Evolutionary conservation across 306 rosid species (phyloP).

Genomic region (Prunus campanulata): DNA sequence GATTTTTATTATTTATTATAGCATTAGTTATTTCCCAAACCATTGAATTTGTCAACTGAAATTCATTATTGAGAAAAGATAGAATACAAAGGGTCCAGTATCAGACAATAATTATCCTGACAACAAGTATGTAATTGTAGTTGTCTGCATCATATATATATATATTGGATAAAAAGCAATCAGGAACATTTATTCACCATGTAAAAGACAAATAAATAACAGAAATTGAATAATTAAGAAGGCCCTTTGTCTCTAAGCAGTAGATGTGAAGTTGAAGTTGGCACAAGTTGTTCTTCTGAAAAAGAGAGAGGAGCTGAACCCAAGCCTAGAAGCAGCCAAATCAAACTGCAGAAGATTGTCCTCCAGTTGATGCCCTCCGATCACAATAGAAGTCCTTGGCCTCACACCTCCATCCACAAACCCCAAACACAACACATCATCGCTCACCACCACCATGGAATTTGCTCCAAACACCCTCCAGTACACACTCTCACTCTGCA

Average conservation of each 20-base stretch:
- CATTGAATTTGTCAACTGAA: too few relatives aligned
- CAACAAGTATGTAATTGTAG: too few relatives aligned
- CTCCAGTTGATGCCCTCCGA: constrained; percentile 61
- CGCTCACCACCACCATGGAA: constrained; percentile 48
- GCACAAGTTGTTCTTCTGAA: constrained; percentile 39
- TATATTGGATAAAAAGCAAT: too few relatives aligned
- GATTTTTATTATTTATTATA: too few relatives aligned
- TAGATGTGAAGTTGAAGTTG: constrained; percentile 49
- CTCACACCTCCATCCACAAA: constrained; percentile 53
- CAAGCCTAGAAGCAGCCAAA: constrained; percentile 48
- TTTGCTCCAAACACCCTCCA: constrained; percentile 60
- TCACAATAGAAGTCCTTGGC: constrained; percentile 41
- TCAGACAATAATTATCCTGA: too few relatives aligned
- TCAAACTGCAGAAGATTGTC: constrained; percentile 57
- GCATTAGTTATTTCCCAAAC: too few relatives aligned
- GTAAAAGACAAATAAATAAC: too few relatives aligned
- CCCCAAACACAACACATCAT: constrained; percentile 52
- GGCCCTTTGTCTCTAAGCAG: neutral
- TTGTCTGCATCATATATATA: too few relatives aligned
- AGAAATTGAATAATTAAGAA: too few relatives aligned
- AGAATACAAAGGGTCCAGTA: too few relatives aligned
- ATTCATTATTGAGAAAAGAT: too few relatives aligned
- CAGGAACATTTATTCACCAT: too few relatives aligned
- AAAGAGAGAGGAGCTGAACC: constrained; percentile 44
- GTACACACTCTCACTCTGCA: constrained; percentile 34